Percentiles rank a stretch among this genome's conserved stretches.
phyloP scores from a whole-genome alignment of 148 eudicot species.

The Rhododendron williamsianum region DNA sequence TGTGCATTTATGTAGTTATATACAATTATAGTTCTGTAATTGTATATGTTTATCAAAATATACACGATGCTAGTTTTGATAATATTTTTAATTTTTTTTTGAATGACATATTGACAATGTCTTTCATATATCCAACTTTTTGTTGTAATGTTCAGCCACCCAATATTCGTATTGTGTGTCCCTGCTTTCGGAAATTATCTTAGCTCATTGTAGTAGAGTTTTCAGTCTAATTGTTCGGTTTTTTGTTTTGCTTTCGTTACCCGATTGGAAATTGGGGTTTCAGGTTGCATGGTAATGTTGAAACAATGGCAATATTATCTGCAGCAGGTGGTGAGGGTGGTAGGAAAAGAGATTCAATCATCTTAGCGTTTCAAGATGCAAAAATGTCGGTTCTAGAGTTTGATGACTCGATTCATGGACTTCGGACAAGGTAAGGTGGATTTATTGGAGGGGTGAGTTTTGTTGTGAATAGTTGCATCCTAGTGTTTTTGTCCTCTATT shows the following conservation, averaged over 20 bases:
- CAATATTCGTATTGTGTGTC: neutral
- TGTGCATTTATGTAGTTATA: neutral
- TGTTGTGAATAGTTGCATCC: neutral
- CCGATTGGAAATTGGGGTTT: slow-evolving; percentile 6
- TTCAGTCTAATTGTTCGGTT: neutral
- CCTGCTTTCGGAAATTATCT: neutral
- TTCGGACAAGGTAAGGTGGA: slow-evolving; percentile 66
- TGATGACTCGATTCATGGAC: slow-evolving; percentile 83
- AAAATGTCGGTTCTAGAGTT: slow-evolving; percentile 81
- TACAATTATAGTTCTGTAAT: neutral
- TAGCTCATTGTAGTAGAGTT: neutral
- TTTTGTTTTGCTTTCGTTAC: neutral
- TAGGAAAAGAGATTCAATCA: slow-evolving; percentile 83
- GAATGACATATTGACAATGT: neutral
- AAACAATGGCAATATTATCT: slow-evolving; percentile 65
- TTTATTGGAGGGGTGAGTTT: neutral
- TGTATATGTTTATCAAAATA: neutral
- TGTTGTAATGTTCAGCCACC: neutral
- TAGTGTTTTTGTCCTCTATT: neutral
- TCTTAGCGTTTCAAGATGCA: slow-evolving; percentile 77
- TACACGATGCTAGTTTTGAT: neutral
- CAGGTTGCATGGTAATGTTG: slow-evolving; percentile 97
- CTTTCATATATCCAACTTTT: neutral
- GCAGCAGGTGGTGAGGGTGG: slow-evolving; percentile 54
- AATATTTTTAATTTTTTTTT: neutral